Evolutionary conservation across 106 monocot genomes (phyloP), one percentile per base, ranked within the genome.

Genomic region (Acanthochlamys bracteata): DNA sequence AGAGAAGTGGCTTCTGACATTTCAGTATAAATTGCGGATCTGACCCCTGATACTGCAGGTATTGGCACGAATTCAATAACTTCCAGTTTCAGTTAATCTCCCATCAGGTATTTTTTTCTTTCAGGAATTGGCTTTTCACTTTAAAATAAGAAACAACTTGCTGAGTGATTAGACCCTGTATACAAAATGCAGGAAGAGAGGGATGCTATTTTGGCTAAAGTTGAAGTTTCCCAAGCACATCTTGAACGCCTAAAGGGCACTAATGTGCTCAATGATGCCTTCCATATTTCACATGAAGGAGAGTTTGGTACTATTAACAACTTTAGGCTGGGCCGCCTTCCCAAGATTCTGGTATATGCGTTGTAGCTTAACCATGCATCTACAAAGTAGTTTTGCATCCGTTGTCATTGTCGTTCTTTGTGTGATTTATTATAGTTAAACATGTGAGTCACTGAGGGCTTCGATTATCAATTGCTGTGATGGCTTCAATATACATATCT

Each of bases 291-390:
- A 56, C 85, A 86, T 85, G 98, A 91, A 71, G 91, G 91, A 61
- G 98, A 91, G 57, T 91, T 98, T 73, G 91, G 98, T 59, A 98
- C 88, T 11, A 98, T 92, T 39, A 98, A 88, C 70, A 98, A 91
- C 64, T 98, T 98, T 41, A 79, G 91, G 40, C 91, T 98, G 73
- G 98, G 98, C 3, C 85, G 98, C 41, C 91, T 98, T 68, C 84
- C 94, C 21, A 95, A 86, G 65, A 75, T 79, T 71, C 77, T 68
- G 72, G 98, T 98, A 85, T 60, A 17, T 43, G 13, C 53, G n/a
- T 14, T 52, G 55, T 10, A 43, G 15, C 14, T 20, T 9, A 27
- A 27, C n/a, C 59, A 42, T 22, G 16, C 42, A n/a, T 49, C 49
- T 49, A 49, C 2, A 1, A 10, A 49, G 49, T 49, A 49, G 49